Evolutionary conservation across 1,139 yeast genomes (phyloP), one percentile per base, ranked within the genome.

Genomic region (Geotrichum citri-aurantii): DNA sequence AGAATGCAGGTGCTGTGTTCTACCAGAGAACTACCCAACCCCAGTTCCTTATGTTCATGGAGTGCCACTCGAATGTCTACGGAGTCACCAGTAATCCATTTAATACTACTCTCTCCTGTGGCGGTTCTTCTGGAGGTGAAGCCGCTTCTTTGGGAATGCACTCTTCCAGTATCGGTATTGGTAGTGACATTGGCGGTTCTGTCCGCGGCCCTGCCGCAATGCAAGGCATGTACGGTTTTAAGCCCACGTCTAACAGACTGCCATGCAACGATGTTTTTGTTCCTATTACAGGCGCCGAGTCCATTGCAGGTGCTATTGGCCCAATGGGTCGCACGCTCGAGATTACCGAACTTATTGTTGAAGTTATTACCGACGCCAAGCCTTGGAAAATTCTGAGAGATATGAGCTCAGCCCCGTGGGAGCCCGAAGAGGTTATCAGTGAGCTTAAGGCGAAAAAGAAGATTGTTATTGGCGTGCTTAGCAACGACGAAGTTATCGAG

Each of bases 41-140:
- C 11, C 85, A 81, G 69, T 71, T 81, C 11, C 70, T 82, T 63
- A 82, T 83, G 86, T 82, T 79, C 65, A 68, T 80, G 54, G 83
- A 80, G 81, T 50, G 68, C 70, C 57, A 75, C 81, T 63, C 40
- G 21, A 40, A 48, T 24, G 19, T 52, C 24, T 46, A 47, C 26
- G 59, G 59, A 2, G 29, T 10, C 62, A 78, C 84, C 14, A 75
- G 80, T 62, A 83, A 83, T 68, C 81, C 86, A 0, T 70, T 72
- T 66, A 83, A 83, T 65, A 75, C 82, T 3, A 69, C 77, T 14
- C 69, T 82, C 60, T 78, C 84, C 19, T 77, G 84, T 3, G 87
- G 87, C 62, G 95, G 95, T 11, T 84, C 90, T 0, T 84, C 90
- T 1, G 84, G 88, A 40, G 95, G 95, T 65, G 93, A 86, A 71